Percentiles rank a stretch among this genome's conserved stretches.
These are phyloP conservation scores for Hericium rajendrae DNA, from an alignment of 768 basidiomycete species.

Conservation along the genomic window DNA sequence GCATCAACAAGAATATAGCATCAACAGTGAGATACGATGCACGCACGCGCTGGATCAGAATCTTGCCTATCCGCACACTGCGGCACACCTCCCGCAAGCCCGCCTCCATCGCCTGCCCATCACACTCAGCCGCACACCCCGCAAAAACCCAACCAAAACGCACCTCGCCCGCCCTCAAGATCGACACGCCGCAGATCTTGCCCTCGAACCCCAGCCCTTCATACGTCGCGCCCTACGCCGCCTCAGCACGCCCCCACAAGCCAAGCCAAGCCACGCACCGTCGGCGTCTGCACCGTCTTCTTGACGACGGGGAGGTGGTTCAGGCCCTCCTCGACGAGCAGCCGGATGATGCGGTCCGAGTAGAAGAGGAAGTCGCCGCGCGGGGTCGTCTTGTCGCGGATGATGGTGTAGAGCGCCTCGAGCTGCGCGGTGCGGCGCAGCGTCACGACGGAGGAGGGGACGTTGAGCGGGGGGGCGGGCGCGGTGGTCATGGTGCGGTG, in stretches of 20 bases:
- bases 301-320: conserved; percentile 79
- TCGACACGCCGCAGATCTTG: conserved; percentile 93
- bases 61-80: conserved; percentile 92
- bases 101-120: conserved; percentile 85
- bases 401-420: conserved; percentile 92
- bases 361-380: conserved; percentile 96
- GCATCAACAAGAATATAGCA: neutral
- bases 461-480: conserved; percentile 17
- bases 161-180: conserved; percentile 89
- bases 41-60: conserved; percentile 87
- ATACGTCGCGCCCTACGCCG: conserved; percentile 59
- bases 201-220: conserved; percentile 93
- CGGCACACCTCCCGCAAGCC: conserved; percentile 94
- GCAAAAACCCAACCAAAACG: conserved; percentile 6
- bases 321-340: conserved; percentile 76
- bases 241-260: neutral
- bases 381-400: conserved; percentile 77
- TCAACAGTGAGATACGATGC: neutral
- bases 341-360: conserved; percentile 81
- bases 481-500: conserved; percentile 18
- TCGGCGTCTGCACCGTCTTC: conserved; percentile 74
- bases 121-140: neutral
- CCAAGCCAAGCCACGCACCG: conserved; percentile 31
- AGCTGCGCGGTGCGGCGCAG: conserved; percentile 87
- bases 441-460: conserved; percentile 60